Conservation (phyloP, 805 yeast species). For the Lachancea thermotolerans region DNA sequence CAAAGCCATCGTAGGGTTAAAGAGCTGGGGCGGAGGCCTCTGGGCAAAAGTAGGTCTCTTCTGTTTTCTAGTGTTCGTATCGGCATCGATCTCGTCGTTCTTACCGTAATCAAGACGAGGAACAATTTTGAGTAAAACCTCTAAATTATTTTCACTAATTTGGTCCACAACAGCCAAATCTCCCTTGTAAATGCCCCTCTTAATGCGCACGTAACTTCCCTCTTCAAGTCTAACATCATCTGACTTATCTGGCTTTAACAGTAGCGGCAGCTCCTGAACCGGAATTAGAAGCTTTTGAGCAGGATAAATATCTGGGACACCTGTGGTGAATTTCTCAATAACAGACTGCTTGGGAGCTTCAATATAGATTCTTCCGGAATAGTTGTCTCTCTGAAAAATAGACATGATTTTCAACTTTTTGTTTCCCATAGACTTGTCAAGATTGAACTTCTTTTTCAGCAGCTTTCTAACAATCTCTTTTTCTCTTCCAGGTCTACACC, state of each 20-base stretch:
- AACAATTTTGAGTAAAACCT: slow-evolving; percentile 85
- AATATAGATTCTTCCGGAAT: slow-evolving; percentile 84
- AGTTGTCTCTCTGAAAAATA: slow-evolving; percentile 90
- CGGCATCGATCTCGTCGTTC: slow-evolving; percentile 47
- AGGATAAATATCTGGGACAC: slow-evolving; percentile 78
- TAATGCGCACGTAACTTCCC: slow-evolving; percentile 86
- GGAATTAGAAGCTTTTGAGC: slow-evolving; percentile 81
- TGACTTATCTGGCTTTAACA: slow-evolving; percentile 82
- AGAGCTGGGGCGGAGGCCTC: slow-evolving; percentile 80
- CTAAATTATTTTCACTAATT: slow-evolving; percentile 89
- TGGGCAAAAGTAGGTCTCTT: slow-evolving; percentile 50
- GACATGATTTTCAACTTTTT: slow-evolving; percentile 80
- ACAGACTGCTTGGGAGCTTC: slow-evolving; percentile 94
- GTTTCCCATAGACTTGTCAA: slow-evolving; percentile 55
- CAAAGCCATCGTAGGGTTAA: slow-evolving; percentile 83
- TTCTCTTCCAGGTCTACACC: slow-evolving; percentile 90
- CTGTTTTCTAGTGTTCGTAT: slow-evolving; percentile 41
- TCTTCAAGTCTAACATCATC: slow-evolving; percentile 84
- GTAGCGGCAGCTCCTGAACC: slow-evolving; percentile 88
- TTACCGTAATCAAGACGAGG: slow-evolving; percentile 92
- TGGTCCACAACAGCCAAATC: slow-evolving; percentile 92
- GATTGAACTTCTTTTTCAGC: slow-evolving; percentile 73
- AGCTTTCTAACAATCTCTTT: slow-evolving; percentile 82
- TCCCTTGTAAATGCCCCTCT: slow-evolving; percentile 85
- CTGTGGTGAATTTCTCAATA: slow-evolving; percentile 78